phyloP scores from a whole-genome alignment of 495 filamentous ascomycete species.

The Xylaria acuta region DNA sequence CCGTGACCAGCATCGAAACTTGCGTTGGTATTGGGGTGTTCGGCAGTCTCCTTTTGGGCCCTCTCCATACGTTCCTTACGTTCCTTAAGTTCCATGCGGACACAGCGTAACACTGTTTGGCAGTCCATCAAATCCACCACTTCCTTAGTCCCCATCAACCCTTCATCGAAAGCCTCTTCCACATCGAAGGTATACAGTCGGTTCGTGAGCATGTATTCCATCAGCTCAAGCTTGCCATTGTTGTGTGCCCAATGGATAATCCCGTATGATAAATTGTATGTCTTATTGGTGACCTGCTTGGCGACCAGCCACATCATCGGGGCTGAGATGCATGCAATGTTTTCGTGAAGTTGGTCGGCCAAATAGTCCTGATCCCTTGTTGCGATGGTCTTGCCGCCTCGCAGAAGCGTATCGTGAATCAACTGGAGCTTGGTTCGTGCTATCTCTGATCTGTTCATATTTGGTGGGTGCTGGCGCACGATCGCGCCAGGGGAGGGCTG shows the following conservation, averaged over 20 bases:
- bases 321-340: background rate
- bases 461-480: too few species aligned
- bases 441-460: background rate
- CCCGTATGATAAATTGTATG: background rate
- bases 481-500: background rate
- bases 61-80: background rate
- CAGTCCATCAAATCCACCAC: slow-evolving; percentile 41
- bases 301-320: background rate
- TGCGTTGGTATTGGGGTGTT: slow-evolving; percentile 17
- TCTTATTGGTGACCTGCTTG: slow-evolving; percentile 12
- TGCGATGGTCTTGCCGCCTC: background rate
- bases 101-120: slow-evolving; percentile 29
- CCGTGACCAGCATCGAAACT: background rate
- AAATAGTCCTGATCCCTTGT: background rate
- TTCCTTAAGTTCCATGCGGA: slow-evolving; percentile 42
- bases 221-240: background rate
- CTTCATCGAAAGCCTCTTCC: slow-evolving; percentile 1
- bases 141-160: slow-evolving; percentile 21
- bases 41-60: slow-evolving; percentile 40
- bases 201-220: slow-evolving; percentile 12
- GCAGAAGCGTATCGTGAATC: background rate
- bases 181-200: slow-evolving; percentile 13
- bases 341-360: background rate
- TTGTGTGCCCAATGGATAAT: background rate
- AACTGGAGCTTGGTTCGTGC: background rate